Evolutionary conservation across 2,329 filamentous ascomycete species (phyloP).

Genomic region (Teratosphaeriaceae sp.): DNA sequence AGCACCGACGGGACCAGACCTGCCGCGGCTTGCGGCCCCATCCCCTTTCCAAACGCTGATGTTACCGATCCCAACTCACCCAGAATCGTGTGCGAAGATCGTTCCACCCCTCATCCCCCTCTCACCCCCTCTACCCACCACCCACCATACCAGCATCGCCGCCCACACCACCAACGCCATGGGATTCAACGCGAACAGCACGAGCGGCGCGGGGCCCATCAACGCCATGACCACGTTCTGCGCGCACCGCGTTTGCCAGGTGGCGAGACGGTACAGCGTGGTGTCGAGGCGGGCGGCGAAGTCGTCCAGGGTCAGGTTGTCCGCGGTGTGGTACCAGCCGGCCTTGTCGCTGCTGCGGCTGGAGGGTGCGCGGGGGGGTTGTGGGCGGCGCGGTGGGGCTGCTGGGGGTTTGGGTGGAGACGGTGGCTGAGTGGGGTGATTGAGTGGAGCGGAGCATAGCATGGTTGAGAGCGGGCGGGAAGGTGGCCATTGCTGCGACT

Average conservation of each 20-base stretch:
- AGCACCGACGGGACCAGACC: no score
- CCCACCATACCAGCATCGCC: conserved; percentile 15
- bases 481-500: no score
- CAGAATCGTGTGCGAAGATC: no score
- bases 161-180: conserved; percentile 21
- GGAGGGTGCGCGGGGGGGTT: not conserved
- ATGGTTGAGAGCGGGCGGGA: no score
- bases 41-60: no score
- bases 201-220: conserved; percentile 23
- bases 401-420: not conserved
- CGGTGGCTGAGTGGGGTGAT: no score
- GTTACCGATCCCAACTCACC: no score
- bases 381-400: not conserved
- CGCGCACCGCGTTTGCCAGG: conserved; percentile 20
- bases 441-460: no score
- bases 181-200: conserved; percentile 27
- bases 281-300: conserved; percentile 22
- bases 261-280: conserved; percentile 18
- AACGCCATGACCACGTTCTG: conserved; percentile 28
- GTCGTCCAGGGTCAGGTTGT: conserved; percentile 23
- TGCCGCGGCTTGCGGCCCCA: no score
- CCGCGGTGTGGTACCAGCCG: conserved; percentile 25
- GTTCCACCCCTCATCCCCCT: no score
- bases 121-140: no score
- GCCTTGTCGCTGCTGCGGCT: not conserved